Evolutionary conservation across 345 rosid species (phyloP), one percentile per base, ranked within the genome.

Genomic region (Citrus hindsii): DNA sequence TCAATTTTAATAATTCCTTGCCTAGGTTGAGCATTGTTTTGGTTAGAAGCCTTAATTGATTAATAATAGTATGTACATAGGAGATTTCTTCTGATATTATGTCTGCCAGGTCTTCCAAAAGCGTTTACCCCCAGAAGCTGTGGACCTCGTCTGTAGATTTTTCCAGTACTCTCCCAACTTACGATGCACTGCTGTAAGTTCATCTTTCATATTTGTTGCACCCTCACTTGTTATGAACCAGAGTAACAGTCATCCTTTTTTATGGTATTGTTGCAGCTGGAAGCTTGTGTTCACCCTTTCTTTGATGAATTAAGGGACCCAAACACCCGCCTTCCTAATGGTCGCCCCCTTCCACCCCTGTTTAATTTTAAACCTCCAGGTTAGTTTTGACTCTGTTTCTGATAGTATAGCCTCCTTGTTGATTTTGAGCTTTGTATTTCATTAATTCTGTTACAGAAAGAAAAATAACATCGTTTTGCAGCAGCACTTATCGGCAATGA

Each of bases 101-200:
- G 51, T 79, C 62, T 25, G 60, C 64, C 85, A 91, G 95, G 92
- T 92, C 40, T 90, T 90, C 82, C 97, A 92, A 81, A 96, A 96
- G 84, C 91, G 94, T 37, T 83, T 96, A 67, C 97, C 99, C 55
- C 98, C 98, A 13, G 99, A 96, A 83, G 99, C 97, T 14, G 99
- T 96, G 66, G 99, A 96, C 80, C 97, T 96, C 66, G 93, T 96
- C 60, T 96, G 97, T 83, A 86, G 98, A 83, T 91, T 96, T 82
- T 92, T 96, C 80, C 99, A 96, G 76, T 94, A 96, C 82, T 96
- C 99, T 59, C 99, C 99, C 7, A 90, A 96, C 84, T 80, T 96
- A 84, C 88, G 99, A 77, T 93, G 97, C 87, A 96, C 99, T 60
- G 97, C 99, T 82, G 98, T 95, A 88, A 92, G 97, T 82, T 77